phyloP scores from a whole-genome alignment of 192 early-diverging fungal species.

The Linnemannia elongata region DNA sequence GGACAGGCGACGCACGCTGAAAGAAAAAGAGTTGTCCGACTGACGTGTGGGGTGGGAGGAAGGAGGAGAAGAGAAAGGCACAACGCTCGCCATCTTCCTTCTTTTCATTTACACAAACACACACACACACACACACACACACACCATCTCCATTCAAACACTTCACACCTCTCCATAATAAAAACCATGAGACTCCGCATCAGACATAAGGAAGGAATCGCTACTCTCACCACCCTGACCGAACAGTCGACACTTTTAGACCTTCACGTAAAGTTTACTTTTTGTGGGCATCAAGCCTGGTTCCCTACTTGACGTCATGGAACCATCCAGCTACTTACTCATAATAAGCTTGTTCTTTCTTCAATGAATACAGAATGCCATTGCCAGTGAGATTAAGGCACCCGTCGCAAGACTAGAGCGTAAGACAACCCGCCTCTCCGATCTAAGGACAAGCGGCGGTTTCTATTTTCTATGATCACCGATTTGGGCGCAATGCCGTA shows the following conservation, averaged over 20 bases:
- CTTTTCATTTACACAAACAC: neutral
- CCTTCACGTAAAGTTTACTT: slow-evolving; percentile 27
- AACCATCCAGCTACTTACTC: neutral
- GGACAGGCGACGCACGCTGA: neutral
- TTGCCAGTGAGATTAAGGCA: slow-evolving; percentile 25
- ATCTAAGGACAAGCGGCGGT: neutral
- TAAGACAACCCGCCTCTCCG: neutral
- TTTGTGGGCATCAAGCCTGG: neutral
- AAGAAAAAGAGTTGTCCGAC: neutral
- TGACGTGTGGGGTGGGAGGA: neutral
- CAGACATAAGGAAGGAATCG: slow-evolving; percentile 57
- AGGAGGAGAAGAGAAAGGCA: neutral
- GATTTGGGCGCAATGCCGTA: neutral
- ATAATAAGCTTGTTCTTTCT: neutral
- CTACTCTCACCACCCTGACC: slow-evolving; percentile 41
- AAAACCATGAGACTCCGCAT: slow-evolving; percentile 60
- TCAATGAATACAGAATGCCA: slow-evolving; percentile 16
- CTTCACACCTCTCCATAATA: neutral
- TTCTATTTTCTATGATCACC: neutral
- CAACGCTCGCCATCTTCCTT: neutral
- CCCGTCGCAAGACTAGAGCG: slow-evolving; percentile 26
- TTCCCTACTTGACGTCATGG: neutral
- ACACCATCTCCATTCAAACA: neutral
- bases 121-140: neutral
- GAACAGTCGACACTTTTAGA: slow-evolving; percentile 41